A percentile compares a stretch with the other conserved stretches of the same genome.
phyloP scores from a whole-genome alignment of 2,329 filamentous ascomycete genomes.

The Mollisiaceae sp. region DNA sequence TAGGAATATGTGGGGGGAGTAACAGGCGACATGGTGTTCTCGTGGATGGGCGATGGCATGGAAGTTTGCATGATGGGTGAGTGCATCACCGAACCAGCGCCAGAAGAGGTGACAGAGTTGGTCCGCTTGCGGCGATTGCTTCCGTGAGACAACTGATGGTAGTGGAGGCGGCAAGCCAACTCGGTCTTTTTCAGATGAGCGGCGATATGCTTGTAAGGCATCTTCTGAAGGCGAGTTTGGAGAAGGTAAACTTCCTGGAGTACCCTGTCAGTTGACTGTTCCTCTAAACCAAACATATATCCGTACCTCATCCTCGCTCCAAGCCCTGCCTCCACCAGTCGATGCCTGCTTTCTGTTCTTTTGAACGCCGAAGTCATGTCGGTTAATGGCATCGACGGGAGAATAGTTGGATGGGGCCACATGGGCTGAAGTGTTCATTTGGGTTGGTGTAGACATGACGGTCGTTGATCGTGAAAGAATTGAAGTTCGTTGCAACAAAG shows the following conservation, averaged over 20 bases:
- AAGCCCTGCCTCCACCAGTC: constrained; percentile 77
- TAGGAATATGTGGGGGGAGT: constrained; percentile 47
- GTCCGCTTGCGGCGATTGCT: constrained; percentile 81
- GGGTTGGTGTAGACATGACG: constrained; percentile 42
- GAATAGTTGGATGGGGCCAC: constrained; percentile 39
- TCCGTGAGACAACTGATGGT: constrained; percentile 83
- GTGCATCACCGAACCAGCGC: constrained; percentile 55
- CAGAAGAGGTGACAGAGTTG: constrained; percentile 70
- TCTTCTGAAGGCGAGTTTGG: constrained; percentile 83
- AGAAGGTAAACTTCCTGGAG: constrained; percentile 79
- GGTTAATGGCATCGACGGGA: constrained; percentile 58
- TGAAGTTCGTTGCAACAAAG: constrained; percentile 27
- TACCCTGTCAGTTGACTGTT: constrained; percentile 22
- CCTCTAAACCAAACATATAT: constrained; percentile 6
- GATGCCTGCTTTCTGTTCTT: constrained; percentile 72
- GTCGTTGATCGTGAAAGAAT: constrained; percentile 37
- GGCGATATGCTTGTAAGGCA: constrained; percentile 91
- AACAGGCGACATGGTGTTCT: constrained; percentile 39
- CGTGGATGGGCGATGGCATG: constrained; percentile 56
- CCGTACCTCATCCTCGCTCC: constrained; percentile 82
- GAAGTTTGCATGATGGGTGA: constrained; percentile 56
- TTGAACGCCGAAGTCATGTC: constrained; percentile 63
- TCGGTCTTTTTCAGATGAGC: constrained; percentile 86
- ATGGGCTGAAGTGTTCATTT: constrained; percentile 43
- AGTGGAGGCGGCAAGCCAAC: constrained; percentile 84